A percentile compares a stretch with the other conserved stretches of the same genome.
phyloP scores from a whole-genome alignment of 495 filamentous ascomycete species.

The Margaritispora aquatica region DNA sequence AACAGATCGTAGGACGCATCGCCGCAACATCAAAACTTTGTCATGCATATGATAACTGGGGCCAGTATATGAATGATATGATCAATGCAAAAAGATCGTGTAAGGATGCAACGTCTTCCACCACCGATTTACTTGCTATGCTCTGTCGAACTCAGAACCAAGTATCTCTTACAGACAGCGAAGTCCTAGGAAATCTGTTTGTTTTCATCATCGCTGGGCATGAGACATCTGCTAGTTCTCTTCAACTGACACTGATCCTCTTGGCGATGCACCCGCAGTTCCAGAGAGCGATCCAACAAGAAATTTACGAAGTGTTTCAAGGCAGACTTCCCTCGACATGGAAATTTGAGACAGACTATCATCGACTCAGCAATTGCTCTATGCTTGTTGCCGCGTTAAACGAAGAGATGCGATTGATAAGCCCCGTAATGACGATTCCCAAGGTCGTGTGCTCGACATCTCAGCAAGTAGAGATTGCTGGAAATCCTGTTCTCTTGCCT shows the following conservation, averaged over 20 bases:
- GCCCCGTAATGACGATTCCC: constrained; percentile 53
- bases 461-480: constrained; percentile 45
- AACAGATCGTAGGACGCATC: neutral
- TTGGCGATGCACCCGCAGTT: constrained; percentile 52
- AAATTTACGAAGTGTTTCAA: constrained; percentile 50
- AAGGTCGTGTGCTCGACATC: constrained; percentile 41
- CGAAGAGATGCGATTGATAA: constrained; percentile 57
- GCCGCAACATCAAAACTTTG: neutral
- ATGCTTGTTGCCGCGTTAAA: constrained; percentile 62
- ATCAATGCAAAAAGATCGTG: constrained; percentile 30
- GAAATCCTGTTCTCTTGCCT: constrained; percentile 43
- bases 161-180: constrained; percentile 19
- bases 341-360: constrained; percentile 50
- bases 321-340: constrained; percentile 44
- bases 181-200: constrained; percentile 66
- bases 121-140: neutral
- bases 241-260: constrained; percentile 54
- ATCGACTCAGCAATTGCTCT: constrained; percentile 33
- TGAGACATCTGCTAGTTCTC: constrained; percentile 61
- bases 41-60: constrained; percentile 40
- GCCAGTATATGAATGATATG: constrained; percentile 43
- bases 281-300: constrained; percentile 53
- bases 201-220: constrained; percentile 66
- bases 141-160: neutral
- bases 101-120: neutral